Evolutionary conservation across 2,329 filamentous ascomycete genomes (phyloP), one percentile per base, ranked within the genome.

Genomic region (Tolypocladium cylindrosporum): DNA sequence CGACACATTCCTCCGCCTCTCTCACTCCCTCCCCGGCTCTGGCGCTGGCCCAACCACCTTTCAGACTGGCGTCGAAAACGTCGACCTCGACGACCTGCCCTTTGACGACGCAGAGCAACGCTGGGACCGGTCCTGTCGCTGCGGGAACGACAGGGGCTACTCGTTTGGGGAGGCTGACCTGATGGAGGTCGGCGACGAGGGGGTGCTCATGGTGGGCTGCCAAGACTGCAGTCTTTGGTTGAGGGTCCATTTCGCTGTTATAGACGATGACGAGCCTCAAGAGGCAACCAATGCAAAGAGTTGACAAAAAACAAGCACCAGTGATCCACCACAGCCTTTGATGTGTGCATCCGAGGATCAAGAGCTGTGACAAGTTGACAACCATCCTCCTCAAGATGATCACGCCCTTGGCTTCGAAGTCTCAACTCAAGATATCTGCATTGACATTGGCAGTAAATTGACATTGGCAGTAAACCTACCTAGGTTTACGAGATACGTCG

Each of bases 141-240:
- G 85, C 68, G 85, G 85, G 43, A 87, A 87, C 67, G 74, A 76
- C 39, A 75, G 78, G 43, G 85, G 85, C 1, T 88, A 83, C 66
- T 68, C 79, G 36, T 79, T 88, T 61, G 72, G 69, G 19, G 85
- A 88, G 69, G 70, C 69, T 10, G 83, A 88, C 66, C 72, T 88
- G 54, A 80, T 84, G 62, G 82, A 80, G 66, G 80, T 78, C 43
- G 77, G 75, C 52, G 80, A 82, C 55, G 75, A 81, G 61, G 80
- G 84, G 10, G 82, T 85, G 66, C 69, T 88, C 53, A 76, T 86
- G 68, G 84, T 88, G 45, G 85, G 82, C 13, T 88, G 85, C 65
- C 75, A 77, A 58, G 85, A 87, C 64, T 88, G 85, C 63, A 88
- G 85, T 66, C 72, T 88, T 52, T 88, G 84, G 84, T 68, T 88